A percentile compares a stretch with the other conserved stretches of the same genome.
phyloP scores from a whole-genome alignment of 805 yeast genomes.

The Hanseniaspora lindneri region DNA sequence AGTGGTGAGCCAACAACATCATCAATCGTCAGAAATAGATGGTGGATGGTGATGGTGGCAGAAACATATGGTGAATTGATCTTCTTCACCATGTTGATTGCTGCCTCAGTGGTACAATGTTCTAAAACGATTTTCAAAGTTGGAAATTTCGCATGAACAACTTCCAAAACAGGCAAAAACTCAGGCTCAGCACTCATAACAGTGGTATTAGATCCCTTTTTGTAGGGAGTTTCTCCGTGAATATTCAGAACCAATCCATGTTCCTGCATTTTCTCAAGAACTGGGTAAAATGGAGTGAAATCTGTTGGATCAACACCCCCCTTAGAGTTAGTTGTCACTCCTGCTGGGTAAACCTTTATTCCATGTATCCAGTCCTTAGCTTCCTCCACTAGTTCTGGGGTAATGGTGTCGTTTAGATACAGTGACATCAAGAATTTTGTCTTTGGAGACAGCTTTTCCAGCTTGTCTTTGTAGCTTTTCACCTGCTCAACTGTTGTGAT shows the following conservation, averaged over 20 bases:
- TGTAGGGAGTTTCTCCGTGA: conserved; percentile 90
- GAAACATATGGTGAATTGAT: conserved; percentile 60
- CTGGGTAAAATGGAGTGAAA: conserved; percentile 75
- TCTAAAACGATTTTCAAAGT: conserved; percentile 75
- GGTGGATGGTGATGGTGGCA: conserved; percentile 94
- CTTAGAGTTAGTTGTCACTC: conserved; percentile 92
- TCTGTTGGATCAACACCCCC: conserved; percentile 92
- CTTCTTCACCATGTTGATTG: conserved; percentile 60
- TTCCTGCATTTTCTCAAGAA: conserved; percentile 78
- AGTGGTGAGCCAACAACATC: conserved; percentile 95
- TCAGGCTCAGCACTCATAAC: conserved; percentile 88
- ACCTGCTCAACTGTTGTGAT: conserved; percentile 65
- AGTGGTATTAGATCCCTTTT: conserved; percentile 51
- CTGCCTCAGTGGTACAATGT: conserved; percentile 88
- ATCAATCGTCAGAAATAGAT: conserved; percentile 75
- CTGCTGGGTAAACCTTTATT: conserved; percentile 95
- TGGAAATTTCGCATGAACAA: conserved; percentile 75
- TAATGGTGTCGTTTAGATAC: conserved; percentile 62
- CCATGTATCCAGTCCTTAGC: conserved; percentile 77
- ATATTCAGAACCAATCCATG: conserved; percentile 68
- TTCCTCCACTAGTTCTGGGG: conserved; percentile 71
- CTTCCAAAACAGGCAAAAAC: conserved; percentile 76
- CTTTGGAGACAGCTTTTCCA: conserved; percentile 58
- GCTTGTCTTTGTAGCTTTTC: conserved; percentile 49
- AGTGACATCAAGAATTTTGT: conserved; percentile 88